Conservation (phyloP, 495 filamentous ascomycete genomes). For the Lentithecium fluviatile region DNA sequence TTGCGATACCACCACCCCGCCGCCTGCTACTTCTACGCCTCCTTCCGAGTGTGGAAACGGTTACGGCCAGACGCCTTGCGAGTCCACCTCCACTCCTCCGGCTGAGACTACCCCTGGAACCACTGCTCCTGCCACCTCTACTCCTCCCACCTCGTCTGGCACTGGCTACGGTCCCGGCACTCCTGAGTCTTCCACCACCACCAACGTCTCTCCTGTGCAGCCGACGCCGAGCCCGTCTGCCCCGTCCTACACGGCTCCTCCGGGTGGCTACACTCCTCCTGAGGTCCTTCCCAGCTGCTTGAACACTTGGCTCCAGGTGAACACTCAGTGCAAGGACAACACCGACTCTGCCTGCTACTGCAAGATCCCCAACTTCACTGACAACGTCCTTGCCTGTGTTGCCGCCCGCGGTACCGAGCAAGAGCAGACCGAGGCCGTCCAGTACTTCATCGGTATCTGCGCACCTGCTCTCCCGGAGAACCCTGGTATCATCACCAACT, state of each 20-base stretch:
- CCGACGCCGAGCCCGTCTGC: neutral
- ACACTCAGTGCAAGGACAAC: conserved; percentile 77
- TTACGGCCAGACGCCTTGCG: neutral
- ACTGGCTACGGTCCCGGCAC: neutral
- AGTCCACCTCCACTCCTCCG: neutral
- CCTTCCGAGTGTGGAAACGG: neutral
- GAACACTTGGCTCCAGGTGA: conserved; percentile 80
- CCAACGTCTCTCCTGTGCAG: conserved; percentile 1
- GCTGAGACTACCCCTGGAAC: neutral
- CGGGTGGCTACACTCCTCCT: conserved; percentile 46
- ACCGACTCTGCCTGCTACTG: conserved; percentile 84
- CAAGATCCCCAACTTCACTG: conserved; percentile 70
- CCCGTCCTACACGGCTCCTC: conserved; percentile 1
- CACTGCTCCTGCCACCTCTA: conserved; percentile 6
- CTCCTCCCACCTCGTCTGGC: neutral
- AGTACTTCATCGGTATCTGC: conserved; percentile 91
- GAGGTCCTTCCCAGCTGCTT: conserved; percentile 79
- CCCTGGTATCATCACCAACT: conserved; percentile 78
- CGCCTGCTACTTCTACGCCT: conserved; percentile 2
- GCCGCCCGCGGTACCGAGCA: conserved; percentile 68
- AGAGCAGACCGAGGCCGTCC: conserved; percentile 67
- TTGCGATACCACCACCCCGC: neutral
- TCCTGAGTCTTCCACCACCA: neutral
- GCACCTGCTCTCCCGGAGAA: conserved; percentile 69
- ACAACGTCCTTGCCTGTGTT: conserved; percentile 78